phyloP scores from a whole-genome alignment of 306 rosid species.

The Comarum palustre region DNA sequence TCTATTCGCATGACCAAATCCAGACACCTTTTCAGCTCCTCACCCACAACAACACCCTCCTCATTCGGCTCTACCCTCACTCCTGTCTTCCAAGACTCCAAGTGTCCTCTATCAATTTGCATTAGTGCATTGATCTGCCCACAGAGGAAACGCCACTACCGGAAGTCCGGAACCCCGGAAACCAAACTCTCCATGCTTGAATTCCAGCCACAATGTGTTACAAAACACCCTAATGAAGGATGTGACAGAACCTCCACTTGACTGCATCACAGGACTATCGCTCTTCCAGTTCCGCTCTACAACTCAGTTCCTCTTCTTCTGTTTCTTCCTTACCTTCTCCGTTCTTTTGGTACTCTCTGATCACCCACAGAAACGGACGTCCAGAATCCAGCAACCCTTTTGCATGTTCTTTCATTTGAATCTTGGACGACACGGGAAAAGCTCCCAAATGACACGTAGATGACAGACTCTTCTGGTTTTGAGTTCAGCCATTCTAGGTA shows the following conservation, averaged over 20 bases:
- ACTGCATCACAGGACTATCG: constrained; percentile 32
- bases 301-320: not conserved
- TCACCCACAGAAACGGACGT: constrained; percentile 33
- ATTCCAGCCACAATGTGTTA: constrained; percentile 44
- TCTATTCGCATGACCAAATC: constrained; percentile 26
- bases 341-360: not conserved
- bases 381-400: constrained; percentile 21
- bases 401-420: constrained; percentile 30
- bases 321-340: not conserved
- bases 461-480: constrained; percentile 11
- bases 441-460: constrained; percentile 39
- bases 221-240: constrained; percentile 30
- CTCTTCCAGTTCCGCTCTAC: constrained; percentile 18
- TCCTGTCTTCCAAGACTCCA: constrained; percentile 29
- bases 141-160: constrained; percentile 32
- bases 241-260: constrained; percentile 27
- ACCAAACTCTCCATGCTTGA: constrained; percentile 33
- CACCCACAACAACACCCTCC: constrained; percentile 23
- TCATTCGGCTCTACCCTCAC: constrained; percentile 17
- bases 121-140: constrained; percentile 30
- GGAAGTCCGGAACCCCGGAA: constrained; percentile 25
- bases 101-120: constrained; percentile 39
- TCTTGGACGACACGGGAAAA: constrained; percentile 4
- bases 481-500: constrained; percentile 29
- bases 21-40: constrained; percentile 31